Evolutionary conservation across 768 basidiomycete genomes (phyloP).

Genomic region (Scleroderma citrinum): DNA sequence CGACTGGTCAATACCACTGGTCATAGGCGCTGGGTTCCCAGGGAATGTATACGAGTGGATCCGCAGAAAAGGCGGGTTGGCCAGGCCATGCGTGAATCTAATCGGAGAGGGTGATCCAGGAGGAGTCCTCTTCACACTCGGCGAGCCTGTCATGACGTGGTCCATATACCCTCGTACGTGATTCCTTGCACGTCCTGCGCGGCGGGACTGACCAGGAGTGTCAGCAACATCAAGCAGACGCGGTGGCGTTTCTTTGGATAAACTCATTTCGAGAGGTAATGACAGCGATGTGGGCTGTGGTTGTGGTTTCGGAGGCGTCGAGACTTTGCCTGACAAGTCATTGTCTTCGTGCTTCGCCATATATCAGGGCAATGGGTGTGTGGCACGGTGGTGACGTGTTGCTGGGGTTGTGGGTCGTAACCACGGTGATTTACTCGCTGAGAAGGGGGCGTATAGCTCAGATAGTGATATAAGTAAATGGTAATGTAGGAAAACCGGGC

Average conservation of each 20-base stretch:
- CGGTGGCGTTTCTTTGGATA: constrained; percentile 4
- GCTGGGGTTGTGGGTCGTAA: constrained; percentile 4
- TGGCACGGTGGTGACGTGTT: constrained; percentile 13
- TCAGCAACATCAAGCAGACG: constrained; percentile 1
- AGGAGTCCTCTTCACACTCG: constrained; percentile 40
- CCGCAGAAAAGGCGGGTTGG: constrained; percentile 22
- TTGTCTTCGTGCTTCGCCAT: background rate
- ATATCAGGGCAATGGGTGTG: background rate
- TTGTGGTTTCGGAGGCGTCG: background rate
- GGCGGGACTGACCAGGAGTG: constrained; percentile 8
- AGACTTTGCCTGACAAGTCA: no score
- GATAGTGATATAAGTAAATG: constrained; percentile 38
- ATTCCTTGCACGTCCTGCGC: constrained; percentile 31
- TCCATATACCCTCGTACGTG: constrained; percentile 60
- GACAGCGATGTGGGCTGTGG: constrained; percentile 17
- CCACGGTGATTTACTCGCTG: constrained; percentile 41
- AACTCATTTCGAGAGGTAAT: constrained; percentile 10
- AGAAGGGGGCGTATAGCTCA: constrained; percentile 52
- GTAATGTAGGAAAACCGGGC: constrained; percentile 15
- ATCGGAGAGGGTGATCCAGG: constrained; percentile 39
- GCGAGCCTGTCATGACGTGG: constrained; percentile 23
- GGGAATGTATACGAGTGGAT: constrained; percentile 34
- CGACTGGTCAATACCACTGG: constrained; percentile 8
- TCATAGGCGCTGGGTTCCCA: background rate
- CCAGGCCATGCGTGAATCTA: constrained; percentile 13